These are phyloP conservation scores for Punctularia strigosozonata DNA, from an alignment of 768 basidiomycete genomes.

Conservation along the genomic window DNA sequence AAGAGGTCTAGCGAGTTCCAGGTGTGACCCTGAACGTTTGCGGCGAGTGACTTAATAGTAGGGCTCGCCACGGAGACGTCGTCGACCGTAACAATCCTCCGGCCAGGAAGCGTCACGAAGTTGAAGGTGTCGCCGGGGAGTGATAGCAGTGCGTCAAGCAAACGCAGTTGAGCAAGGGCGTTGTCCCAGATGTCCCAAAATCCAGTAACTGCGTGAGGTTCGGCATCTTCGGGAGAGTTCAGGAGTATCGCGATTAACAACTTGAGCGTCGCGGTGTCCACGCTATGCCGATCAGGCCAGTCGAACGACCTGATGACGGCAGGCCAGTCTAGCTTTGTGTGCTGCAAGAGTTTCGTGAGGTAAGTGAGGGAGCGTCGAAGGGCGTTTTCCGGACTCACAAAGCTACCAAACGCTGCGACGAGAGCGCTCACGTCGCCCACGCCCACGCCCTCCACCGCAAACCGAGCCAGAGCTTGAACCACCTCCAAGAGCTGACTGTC, in stretches of 20 bases:
- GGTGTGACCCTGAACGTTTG: conserved; percentile 81
- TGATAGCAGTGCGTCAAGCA: conserved; percentile 82
- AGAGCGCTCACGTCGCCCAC: conserved; percentile 69
- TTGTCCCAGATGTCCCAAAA: conserved; percentile 87
- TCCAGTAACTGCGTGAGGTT: conserved; percentile 69
- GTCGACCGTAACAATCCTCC: conserved; percentile 76
- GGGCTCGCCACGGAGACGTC: conserved; percentile 78
- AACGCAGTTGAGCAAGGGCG: conserved; percentile 70
- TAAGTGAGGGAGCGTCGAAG: conserved; percentile 4
- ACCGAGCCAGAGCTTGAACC: conserved; percentile 50
- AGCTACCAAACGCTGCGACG: conserved; percentile 59
- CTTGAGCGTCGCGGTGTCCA: conserved; percentile 84
- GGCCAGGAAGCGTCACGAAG: conserved; percentile 79
- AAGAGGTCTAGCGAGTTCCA: conserved; percentile 95
- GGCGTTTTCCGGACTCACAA: conserved; percentile 37
- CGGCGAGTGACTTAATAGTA: conserved; percentile 85
- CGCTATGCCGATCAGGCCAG: conserved; percentile 68
- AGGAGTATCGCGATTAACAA: conserved; percentile 80
- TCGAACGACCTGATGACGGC: conserved; percentile 81
- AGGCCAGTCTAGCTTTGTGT: conserved; percentile 65
- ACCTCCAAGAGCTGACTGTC: conserved; percentile 65
- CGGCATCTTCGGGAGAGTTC: conserved; percentile 66
- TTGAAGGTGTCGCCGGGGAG: conserved; percentile 87
- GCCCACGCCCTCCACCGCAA: conserved; percentile 60
- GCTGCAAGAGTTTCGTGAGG: conserved; percentile 28